These are phyloP conservation scores for Platanthera zijinensis DNA, from an alignment of 106 monocot species.

Conservation along the genomic window DNA sequence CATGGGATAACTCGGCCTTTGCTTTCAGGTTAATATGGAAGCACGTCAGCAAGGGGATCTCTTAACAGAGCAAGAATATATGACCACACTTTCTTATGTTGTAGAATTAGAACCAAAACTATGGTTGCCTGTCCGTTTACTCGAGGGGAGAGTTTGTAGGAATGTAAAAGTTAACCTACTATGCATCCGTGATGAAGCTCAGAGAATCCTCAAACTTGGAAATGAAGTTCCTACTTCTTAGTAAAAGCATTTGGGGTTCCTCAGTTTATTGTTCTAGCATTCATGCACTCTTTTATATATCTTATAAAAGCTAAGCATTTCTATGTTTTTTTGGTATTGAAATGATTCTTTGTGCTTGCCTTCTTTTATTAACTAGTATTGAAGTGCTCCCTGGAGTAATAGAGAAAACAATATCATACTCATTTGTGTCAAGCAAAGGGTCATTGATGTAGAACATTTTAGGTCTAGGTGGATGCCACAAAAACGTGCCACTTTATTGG, in stretches of 20 bases:
- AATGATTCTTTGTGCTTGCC: background rate
- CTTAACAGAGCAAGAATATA: slow-evolving; percentile 18
- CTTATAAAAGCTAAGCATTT: background rate
- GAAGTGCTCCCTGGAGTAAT: background rate
- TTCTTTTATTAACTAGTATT: background rate
- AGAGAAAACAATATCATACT: background rate
- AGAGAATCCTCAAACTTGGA: slow-evolving; percentile 20
- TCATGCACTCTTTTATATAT: background rate
- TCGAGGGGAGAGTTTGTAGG: slow-evolving; percentile 75
- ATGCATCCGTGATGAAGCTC: slow-evolving; percentile 61
- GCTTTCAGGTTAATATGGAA: slow-evolving; percentile 22
- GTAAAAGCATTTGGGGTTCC: background rate
- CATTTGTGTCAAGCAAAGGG: background rate
- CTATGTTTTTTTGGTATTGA: background rate
- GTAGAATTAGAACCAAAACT: slow-evolving; percentile 85
- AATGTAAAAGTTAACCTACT: slow-evolving; percentile 68
- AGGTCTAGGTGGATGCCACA: background rate
- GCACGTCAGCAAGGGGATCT: slow-evolving; percentile 5
- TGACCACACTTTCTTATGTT: slow-evolving; percentile 50
- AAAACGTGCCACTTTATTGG: no score
- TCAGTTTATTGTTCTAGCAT: background rate
- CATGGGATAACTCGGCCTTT: background rate
- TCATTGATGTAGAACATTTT: background rate
- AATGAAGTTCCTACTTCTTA: background rate
- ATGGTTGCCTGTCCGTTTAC: slow-evolving; percentile 69